A percentile compares a stretch with the other conserved stretches of the same genome.
These are phyloP conservation scores for Macrocybe gigantea DNA, from an alignment of 768 basidiomycete genomes.

Conservation along the genomic window DNA sequence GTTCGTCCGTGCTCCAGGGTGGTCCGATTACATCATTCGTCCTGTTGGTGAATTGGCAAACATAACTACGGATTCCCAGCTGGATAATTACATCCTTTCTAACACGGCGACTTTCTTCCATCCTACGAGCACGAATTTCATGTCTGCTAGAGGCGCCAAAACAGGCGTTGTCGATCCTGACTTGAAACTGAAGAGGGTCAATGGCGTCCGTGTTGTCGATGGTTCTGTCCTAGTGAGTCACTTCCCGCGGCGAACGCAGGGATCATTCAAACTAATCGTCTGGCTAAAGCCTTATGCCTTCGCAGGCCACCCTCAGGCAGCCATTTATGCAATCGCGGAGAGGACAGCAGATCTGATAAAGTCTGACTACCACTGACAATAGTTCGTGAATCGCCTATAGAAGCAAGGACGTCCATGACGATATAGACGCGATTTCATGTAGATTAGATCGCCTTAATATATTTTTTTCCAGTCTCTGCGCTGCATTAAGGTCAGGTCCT, in stretches of 20 bases:
- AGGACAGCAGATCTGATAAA: constrained; percentile 13
- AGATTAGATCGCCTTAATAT: too few relatives aligned
- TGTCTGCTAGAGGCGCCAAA: constrained; percentile 12
- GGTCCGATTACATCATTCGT: constrained; percentile 17
- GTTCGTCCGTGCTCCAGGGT: constrained; percentile 17
- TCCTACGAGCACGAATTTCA: constrained; percentile 12
- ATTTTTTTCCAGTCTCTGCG: too few relatives aligned
- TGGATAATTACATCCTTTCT: constrained; percentile 9
- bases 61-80: constrained; percentile 1
- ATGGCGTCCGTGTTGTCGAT: constrained; percentile 19
- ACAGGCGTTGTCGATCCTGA: constrained; percentile 21
- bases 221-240: constrained; percentile 17
- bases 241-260: background rate
- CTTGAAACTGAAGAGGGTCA: constrained; percentile 17
- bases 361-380: background rate
- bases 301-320: constrained; percentile 7
- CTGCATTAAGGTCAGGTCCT: too few relatives aligned
- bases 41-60: constrained; percentile 7
- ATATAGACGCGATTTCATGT: too few relatives aligned
- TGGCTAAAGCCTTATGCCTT: constrained; percentile 3
- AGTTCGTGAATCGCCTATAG: background rate
- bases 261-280: background rate
- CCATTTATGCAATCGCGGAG: constrained; percentile 12
- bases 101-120: constrained; percentile 8
- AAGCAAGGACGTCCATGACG: too few relatives aligned